Evolutionary conservation across 2,329 filamentous ascomycete species (phyloP), one percentile per base, ranked within the genome.

Genomic region (Karstenula rhodostoma): DNA sequence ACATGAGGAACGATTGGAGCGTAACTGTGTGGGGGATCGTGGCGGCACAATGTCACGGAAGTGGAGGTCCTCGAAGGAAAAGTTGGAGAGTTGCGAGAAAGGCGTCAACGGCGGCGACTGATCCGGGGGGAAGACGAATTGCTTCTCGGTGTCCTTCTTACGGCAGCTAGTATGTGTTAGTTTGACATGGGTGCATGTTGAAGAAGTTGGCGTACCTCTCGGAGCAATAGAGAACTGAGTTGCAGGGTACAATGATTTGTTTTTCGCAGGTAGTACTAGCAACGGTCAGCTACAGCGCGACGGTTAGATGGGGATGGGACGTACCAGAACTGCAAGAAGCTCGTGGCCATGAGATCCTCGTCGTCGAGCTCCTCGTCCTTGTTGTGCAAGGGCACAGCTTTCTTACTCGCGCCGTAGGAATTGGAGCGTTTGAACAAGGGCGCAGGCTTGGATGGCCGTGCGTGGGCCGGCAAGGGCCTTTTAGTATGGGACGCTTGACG

Each of bases 241-340:
- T 85, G 73, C 84, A 84, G 17, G 87, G 87, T 33, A 84, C 82
- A 56, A 86, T 83, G 68, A 89, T 89, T 77, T 89, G 87, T 74
- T 84, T 87, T 74, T 89, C 87, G 75, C 87, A 89, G 71, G 84
- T 87, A 64, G 87, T 84, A 77, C 87, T 89, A 25, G 2, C 32
- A 29, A 19, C 9, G 15, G 54, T 56, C 32, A 56, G 54, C 54
- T 8, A 43, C 43, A 17, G 23, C 2, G 9, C 42, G 19, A 22
- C 32, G 22, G 12, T 10, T 6, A n/a, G 27, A 37, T 23, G 15
- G 17, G 23, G 13, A 42, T 42, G 58, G 57, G 42, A 29, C 78
- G 56, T 73, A 85, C 83, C 83, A 85, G 75, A 80, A 85, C 62
- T 85, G 82, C 64, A 83, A 66, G 65, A 85, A 85, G 71, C 81